Evolutionary conservation across 257 asterid species (phyloP).

Genomic region (Marsdenia floribunda): DNA sequence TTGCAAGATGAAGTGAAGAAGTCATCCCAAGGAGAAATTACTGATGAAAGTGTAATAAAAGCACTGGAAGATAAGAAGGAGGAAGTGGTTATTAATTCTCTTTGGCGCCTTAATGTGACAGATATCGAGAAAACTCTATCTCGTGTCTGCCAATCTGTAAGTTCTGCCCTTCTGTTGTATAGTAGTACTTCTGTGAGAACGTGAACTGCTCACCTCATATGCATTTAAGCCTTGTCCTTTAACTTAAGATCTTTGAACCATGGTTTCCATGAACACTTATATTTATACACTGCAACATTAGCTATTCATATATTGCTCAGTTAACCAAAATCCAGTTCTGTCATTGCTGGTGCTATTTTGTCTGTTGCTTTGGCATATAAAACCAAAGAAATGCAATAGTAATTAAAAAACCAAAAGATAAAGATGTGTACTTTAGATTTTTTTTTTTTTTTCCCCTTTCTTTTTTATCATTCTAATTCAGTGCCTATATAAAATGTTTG

Average conservation of each 20-base stretch:
- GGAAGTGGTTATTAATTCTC: constrained; percentile 54
- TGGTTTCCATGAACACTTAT: not conserved
- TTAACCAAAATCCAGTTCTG: not conserved
- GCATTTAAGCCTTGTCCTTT: not conserved
- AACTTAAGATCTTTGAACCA: not conserved
- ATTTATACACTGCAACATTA: not conserved
- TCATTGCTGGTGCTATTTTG: not conserved
- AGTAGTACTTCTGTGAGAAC: not conserved
- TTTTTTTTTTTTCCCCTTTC: not conserved
- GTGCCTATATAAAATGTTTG: not conserved
- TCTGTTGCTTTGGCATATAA: not conserved
- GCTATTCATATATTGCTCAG: not conserved
- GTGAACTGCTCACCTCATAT: not conserved
- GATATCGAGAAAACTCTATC: constrained; percentile 73
- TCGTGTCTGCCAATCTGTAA: constrained; percentile 71
- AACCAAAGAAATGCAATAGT: not conserved
- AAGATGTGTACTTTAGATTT: no score
- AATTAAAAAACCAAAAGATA: no score
- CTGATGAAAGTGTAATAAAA: constrained; percentile 48
- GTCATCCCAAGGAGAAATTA: constrained; percentile 42
- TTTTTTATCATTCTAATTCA: not conserved
- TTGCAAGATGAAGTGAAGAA: constrained; percentile 66
- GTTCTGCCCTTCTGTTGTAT: constrained; percentile 15
- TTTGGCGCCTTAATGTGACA: constrained; percentile 76
- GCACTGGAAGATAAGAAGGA: constrained; percentile 55